phyloP scores from a whole-genome alignment of 306 rosid species.

The Vigna angularis region DNA sequence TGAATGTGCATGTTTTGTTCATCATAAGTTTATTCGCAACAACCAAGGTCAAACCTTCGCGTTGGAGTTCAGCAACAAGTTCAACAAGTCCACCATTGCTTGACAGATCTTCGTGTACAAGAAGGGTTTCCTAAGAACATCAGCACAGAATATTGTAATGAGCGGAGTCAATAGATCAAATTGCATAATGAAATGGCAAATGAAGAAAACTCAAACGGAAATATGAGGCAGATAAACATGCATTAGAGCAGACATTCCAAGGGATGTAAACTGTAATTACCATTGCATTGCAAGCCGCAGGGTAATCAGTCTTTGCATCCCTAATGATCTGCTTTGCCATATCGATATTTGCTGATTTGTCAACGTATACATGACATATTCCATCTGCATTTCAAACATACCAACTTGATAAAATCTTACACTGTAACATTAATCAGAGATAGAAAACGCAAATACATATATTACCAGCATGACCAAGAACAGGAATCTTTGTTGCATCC shows the following conservation, averaged over 20 bases:
- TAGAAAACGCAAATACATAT: constrained; percentile 2
- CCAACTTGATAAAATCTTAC: constrained; percentile 36
- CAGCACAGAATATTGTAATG: constrained; percentile 34
- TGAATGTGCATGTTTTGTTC: constrained; percentile 14
- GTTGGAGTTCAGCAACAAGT: constrained; percentile 65
- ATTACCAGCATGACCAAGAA: constrained; percentile 96
- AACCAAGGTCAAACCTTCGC: constrained; percentile 58
- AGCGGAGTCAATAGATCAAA: constrained; percentile 19
- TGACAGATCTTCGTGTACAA: constrained; percentile 77
- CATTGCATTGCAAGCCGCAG: constrained; percentile 91
- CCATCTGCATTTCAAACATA: constrained; percentile 66
- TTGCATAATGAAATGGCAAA: neutral
- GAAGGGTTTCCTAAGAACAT: constrained; percentile 81
- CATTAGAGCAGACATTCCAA: neutral
- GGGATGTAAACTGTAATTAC: constrained; percentile 51
- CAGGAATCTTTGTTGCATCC: constrained; percentile 89
- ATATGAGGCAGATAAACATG: constrained; percentile 4
- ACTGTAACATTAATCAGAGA: constrained; percentile 10
- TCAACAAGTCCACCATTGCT: constrained; percentile 55
- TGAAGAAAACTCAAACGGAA: constrained; percentile 21
- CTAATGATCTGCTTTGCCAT: constrained; percentile 76
- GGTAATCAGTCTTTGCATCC: constrained; percentile 84
- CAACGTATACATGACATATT: constrained; percentile 84
- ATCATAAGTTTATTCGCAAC: constrained; percentile 24
- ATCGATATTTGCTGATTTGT: constrained; percentile 74